A percentile compares a stretch with the other conserved stretches of the same genome.
phyloP scores from a whole-genome alignment of 208 protist genomes.

The Wallacemonas sp. region DNA sequence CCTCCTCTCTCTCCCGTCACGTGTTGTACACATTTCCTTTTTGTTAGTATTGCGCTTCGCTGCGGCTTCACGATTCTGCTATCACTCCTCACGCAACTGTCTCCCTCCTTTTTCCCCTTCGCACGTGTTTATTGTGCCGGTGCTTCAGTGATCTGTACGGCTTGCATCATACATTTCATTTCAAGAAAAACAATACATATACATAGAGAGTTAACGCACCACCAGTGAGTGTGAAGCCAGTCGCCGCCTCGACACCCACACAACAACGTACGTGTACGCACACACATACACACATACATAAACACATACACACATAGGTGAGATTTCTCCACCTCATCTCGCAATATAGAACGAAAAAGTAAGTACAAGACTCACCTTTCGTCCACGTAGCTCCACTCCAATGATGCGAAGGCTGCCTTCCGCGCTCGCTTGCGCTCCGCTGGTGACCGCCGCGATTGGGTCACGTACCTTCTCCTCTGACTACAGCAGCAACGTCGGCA shows the following conservation, averaged over 20 bases:
- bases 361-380: too few relatives aligned
- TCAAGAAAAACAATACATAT: neutral
- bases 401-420: constrained; percentile 38
- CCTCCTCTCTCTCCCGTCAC: too few relatives aligned
- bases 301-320: neutral
- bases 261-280: neutral
- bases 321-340: too few relatives aligned
- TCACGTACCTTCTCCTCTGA: constrained; percentile 38
- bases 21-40: too few relatives aligned
- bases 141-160: too few relatives aligned
- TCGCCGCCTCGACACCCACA: neutral
- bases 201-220: neutral
- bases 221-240: too few relatives aligned
- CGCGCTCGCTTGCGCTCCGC: constrained; percentile 3
- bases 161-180: neutral
- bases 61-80: too few relatives aligned
- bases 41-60: too few relatives aligned
- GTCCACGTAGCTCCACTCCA: too few relatives aligned
- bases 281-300: constrained; percentile 7
- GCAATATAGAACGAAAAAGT: too few relatives aligned
- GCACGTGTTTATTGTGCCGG: neutral
- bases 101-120: neutral
- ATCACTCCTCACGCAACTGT: too few relatives aligned
- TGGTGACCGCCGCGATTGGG: constrained; percentile 7
- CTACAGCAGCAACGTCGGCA: constrained; percentile 33